Evolutionary conservation across 2,329 filamentous ascomycete genomes (phyloP), one percentile per base, ranked within the genome.

Genomic region (Neonectria faginata): DNA sequence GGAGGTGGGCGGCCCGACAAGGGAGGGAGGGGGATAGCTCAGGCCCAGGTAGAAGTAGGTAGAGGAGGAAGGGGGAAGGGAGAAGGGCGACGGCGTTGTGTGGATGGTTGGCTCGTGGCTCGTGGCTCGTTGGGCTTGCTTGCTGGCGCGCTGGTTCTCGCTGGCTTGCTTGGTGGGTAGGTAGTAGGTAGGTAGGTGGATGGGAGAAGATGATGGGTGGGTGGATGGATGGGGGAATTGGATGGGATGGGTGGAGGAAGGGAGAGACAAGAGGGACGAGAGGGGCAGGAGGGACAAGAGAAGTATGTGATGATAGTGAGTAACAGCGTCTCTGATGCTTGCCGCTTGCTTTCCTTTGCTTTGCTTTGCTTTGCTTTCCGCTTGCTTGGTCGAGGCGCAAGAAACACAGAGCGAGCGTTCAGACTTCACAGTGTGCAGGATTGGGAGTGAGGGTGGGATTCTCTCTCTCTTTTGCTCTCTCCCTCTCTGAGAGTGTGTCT

Each of bases 281-380:
- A 51, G 64, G 52, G 36, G 29, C 14, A 45, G 16, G 33, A 52
- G 53, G 39, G 44, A 63, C 54, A 65, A 57, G 58, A 62, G 60
- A 51, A 48, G 62, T 50, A 59, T 60, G 62, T 39, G 60, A 44
- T 50, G 60, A 52, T 65, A 59, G 53, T 53, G 64, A 65, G 58
- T 50, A 56, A 58, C 53, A 59, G 67, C 36, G 44, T 42, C 27
- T 59, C 31, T 25, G 6, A 25, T 41, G 39, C 39, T 51, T 51
- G 5, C 25, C 18, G 2, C 5, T 6, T 25, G 25, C 25, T 25
- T 25, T 20, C n/a, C 39, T 51, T 51, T 18, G 25, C 25, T 25
- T 25, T 25, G 25, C 25, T 25, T 25, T 25, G 25, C 25, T 25
- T 25, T 42, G 39, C 39, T 51, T 51, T 18, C 27, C 18, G 5